phyloP scores from a whole-genome alignment of 495 filamentous ascomycete species.

The Hypoxylon subgilvum region DNA sequence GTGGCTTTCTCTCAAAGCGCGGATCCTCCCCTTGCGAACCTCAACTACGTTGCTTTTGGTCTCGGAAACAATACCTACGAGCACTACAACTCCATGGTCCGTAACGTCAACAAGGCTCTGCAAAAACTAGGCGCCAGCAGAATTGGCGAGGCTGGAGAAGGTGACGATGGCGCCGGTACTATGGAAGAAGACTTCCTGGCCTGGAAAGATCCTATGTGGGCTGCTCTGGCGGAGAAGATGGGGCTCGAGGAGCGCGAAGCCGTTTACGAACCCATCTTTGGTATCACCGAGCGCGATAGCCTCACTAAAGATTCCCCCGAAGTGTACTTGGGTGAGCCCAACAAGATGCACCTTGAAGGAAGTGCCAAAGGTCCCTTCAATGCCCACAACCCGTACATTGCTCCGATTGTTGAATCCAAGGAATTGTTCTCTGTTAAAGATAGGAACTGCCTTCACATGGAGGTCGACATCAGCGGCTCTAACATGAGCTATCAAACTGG shows the following conservation, averaged over 20 bases:
- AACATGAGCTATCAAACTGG: constrained; percentile 92
- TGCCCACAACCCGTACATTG: constrained; percentile 95
- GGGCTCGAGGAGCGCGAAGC: constrained; percentile 92
- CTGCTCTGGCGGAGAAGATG: constrained; percentile 78
- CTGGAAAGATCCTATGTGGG: constrained; percentile 99
- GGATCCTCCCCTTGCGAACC: constrained; percentile 76
- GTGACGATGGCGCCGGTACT: constrained; percentile 96
- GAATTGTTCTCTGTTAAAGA: constrained; percentile 93
- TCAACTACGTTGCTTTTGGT: constrained; percentile 95
- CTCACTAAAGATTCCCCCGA: constrained; percentile 77
- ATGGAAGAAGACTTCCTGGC: constrained; percentile 99
- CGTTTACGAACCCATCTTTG: constrained; percentile 92
- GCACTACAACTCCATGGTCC: constrained; percentile 99
- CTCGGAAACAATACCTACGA: constrained; percentile 99
- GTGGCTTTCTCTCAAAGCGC: constrained; percentile 79
- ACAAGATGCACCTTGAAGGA: constrained; percentile 92
- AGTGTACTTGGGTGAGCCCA: constrained; percentile 96
- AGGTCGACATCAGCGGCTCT: constrained; percentile 87
- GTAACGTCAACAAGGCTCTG: constrained; percentile 80
- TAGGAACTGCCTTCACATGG: constrained; percentile 96
- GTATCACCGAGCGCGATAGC: constrained; percentile 76
- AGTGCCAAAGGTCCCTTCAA: constrained; percentile 88
- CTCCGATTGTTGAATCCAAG: constrained; percentile 85
- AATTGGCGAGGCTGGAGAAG: constrained; percentile 89
- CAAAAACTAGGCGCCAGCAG: constrained; percentile 79